Conservation (phyloP, 305 asterid genomes). For the Vinca major region DNA sequence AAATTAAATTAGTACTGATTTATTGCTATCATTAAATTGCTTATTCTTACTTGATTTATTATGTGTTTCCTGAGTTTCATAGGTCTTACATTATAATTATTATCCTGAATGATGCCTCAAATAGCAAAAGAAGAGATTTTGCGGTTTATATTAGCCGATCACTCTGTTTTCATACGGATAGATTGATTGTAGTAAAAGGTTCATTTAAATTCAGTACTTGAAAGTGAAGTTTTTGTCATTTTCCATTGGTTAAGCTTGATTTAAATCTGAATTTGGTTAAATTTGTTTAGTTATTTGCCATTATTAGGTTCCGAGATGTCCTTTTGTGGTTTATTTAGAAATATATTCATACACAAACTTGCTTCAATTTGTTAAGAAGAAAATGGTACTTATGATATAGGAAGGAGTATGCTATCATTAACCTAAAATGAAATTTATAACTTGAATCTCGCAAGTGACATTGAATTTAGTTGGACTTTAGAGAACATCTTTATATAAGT, state of each 20-base stretch:
- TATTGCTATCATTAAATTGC: conserved; percentile 12
- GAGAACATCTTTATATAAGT: neutral
- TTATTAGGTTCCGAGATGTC: neutral
- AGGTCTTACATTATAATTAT: neutral
- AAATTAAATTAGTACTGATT: conserved; percentile 9
- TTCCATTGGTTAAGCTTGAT: neutral
- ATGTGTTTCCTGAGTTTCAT: neutral
- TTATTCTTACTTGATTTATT: conserved; percentile 5
- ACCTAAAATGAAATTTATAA: neutral
- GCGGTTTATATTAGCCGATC: neutral
- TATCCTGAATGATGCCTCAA: neutral
- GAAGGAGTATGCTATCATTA: neutral
- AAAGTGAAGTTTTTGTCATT: too few relatives aligned
- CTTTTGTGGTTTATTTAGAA: neutral
- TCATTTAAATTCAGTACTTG: neutral
- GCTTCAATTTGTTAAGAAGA: neutral
- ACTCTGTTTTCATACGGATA: neutral
- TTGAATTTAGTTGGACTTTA: neutral
- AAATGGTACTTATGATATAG: neutral
- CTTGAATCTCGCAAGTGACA: neutral
- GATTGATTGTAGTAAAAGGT: neutral
- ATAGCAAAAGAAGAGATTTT: neutral
- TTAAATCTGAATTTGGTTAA: neutral
- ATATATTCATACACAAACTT: neutral
- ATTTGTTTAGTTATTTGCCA: neutral